Conservation (phyloP, 2,329 filamentous ascomycete genomes). For the Rhinocladiella similis region DNA sequence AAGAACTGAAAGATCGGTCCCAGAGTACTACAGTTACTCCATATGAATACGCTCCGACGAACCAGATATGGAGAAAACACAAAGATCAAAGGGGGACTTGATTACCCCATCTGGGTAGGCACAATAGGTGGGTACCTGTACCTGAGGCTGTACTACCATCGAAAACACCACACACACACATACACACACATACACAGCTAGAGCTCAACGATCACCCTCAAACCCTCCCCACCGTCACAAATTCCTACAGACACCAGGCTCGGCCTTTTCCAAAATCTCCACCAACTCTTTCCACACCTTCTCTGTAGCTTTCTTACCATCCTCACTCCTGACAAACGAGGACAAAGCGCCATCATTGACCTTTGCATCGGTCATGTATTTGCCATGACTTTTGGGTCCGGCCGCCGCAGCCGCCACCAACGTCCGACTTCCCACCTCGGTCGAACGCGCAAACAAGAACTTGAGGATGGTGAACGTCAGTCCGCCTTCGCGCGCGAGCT, state of each 20-base stretch:
- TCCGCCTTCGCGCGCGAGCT: slow-evolving; percentile 42
- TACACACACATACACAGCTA: too few species aligned
- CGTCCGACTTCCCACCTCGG: slow-evolving; percentile 51
- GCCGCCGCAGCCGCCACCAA: slow-evolving; percentile 40
- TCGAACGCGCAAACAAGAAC: slow-evolving; percentile 42
- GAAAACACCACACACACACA: too few species aligned
- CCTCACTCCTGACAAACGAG: slow-evolving; percentile 41
- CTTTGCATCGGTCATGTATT: slow-evolving; percentile 45
- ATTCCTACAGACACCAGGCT: slow-evolving; percentile 38
- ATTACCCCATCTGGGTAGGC: too few species aligned
- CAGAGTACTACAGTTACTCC: too few species aligned
- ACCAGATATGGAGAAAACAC: background rate
- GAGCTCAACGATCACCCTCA: too few species aligned
- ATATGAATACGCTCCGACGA: background rate
- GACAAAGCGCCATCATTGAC: slow-evolving; percentile 32
- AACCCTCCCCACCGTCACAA: slow-evolving; percentile 12
- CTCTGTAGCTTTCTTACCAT: slow-evolving; percentile 40
- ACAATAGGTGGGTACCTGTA: too few species aligned
- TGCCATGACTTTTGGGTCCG: slow-evolving; percentile 47
- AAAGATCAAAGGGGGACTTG: too few species aligned
- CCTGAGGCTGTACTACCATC: too few species aligned
- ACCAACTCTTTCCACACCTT: slow-evolving; percentile 48
- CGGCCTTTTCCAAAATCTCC: slow-evolving; percentile 43
- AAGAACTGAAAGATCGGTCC: too few species aligned
- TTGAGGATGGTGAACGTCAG: slow-evolving; percentile 32